phyloP scores from a whole-genome alignment of 2,329 filamentous ascomycete species.

The Fusarium haematococcum region DNA sequence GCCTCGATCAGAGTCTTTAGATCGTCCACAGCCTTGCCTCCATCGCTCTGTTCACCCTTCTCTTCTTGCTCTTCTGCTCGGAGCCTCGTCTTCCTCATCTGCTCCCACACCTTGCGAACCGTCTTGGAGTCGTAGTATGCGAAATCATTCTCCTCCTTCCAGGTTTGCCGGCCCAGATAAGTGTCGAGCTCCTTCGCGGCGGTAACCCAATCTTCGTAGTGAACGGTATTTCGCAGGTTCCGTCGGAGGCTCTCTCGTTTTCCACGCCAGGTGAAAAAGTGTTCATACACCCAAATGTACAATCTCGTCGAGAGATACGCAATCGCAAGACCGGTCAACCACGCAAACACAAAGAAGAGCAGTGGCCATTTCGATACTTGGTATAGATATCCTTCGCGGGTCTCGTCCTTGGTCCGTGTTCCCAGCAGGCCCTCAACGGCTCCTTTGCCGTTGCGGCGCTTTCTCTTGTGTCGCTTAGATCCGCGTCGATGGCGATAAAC shows the following conservation, averaged over 20 bases:
- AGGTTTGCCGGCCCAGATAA: conserved; percentile 82
- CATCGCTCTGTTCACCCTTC: conserved; percentile 52
- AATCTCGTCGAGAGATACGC: conserved; percentile 84
- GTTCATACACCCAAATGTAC: conserved; percentile 94
- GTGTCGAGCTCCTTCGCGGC: conserved; percentile 83
- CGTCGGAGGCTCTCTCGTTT: conserved; percentile 77
- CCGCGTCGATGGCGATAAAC: conserved; percentile 59
- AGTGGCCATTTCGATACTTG: conserved; percentile 92
- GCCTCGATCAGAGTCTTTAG: conserved; percentile 84
- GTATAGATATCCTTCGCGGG: conserved; percentile 92
- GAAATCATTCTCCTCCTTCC: conserved; percentile 83
- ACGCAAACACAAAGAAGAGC: conserved; percentile 80
- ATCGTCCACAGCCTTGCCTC: conserved; percentile 74
- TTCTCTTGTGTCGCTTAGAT: conserved; percentile 49
- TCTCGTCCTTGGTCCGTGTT: conserved; percentile 85
- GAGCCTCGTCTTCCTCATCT: conserved; percentile 75
- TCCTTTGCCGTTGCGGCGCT: conserved; percentile 51
- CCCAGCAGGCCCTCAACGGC: conserved; percentile 57
- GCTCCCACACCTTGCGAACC: conserved; percentile 79
- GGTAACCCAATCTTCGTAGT: conserved; percentile 85
- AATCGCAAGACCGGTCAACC: conserved; percentile 78
- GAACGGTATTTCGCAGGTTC: conserved; percentile 76
- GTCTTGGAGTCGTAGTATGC: conserved; percentile 92
- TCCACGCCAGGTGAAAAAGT: conserved; percentile 90
- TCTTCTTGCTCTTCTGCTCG: conserved; percentile 66